Evolutionary conservation across 2,329 filamentous ascomycete species (phyloP).

Genomic region (Camillea tinctor): DNA sequence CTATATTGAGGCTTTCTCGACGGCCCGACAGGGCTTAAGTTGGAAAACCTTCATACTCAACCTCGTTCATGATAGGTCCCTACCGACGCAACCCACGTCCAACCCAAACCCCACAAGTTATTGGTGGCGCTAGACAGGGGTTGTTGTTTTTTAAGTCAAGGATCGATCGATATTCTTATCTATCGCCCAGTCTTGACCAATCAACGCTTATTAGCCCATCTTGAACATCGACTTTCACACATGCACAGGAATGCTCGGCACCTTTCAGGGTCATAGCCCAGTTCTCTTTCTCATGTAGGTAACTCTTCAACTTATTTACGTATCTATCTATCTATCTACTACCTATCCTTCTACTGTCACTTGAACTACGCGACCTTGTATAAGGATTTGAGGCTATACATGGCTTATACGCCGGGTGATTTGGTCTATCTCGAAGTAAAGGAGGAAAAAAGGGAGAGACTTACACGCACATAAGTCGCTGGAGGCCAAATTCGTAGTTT

Average conservation of each 20-base stretch:
- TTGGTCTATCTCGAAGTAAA: slow-evolving; percentile 2
- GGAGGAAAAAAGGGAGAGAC: too few relatives aligned
- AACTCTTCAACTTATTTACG: too few relatives aligned
- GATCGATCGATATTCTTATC: slow-evolving; percentile 15
- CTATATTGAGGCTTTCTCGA: neutral
- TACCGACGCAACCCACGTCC: neutral
- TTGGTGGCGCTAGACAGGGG: slow-evolving; percentile 1
- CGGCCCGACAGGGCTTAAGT: neutral
- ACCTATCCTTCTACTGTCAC: neutral
- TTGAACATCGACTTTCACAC: slow-evolving; percentile 1
- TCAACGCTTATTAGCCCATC: slow-evolving; percentile 3
- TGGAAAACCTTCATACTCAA: neutral
- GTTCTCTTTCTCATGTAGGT: slow-evolving; percentile 1
- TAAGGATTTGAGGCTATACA: slow-evolving; percentile 8
- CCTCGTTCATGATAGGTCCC: neutral
- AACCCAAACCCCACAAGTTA: neutral
- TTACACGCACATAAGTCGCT: slow-evolving; percentile 3
- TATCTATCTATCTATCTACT: too few relatives aligned
- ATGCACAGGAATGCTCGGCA: slow-evolving; percentile 8
- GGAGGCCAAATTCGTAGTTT: slow-evolving; percentile 12
- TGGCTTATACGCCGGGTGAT: slow-evolving; percentile 2
- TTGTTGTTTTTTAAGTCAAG: slow-evolving; percentile 1
- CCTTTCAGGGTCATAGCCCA: slow-evolving; percentile 12
- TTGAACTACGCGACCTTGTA: slow-evolving; percentile 18
- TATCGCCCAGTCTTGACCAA: slow-evolving; percentile 14